phyloP scores from a whole-genome alignment of 73 alveolate species.

The Paramecium sonneborni region DNA sequence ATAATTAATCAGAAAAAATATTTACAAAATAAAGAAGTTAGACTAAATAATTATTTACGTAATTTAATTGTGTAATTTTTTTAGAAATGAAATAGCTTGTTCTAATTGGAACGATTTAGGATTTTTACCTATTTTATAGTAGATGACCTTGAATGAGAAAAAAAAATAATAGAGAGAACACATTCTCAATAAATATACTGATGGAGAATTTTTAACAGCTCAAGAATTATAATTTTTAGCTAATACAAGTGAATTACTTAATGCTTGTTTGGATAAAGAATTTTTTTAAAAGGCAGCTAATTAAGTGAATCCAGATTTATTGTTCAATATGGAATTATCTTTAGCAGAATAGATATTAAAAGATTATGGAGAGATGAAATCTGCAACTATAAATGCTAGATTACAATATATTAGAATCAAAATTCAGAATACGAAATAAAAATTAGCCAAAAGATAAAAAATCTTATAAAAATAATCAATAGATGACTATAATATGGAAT shows the following conservation, averaged over 20 bases:
- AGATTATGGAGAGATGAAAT: slow-evolving; percentile 60
- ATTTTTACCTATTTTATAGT: slow-evolving; percentile 56
- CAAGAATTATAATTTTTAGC: slow-evolving; percentile 65
- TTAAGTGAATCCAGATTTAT: slow-evolving; percentile 13
- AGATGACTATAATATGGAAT: slow-evolving; percentile 38
- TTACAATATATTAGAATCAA: slow-evolving; percentile 4
- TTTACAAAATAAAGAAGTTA: slow-evolving; percentile 54
- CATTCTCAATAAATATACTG: slow-evolving; percentile 51
- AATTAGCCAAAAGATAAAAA: background rate
- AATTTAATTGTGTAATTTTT: background rate
- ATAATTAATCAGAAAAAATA: background rate
- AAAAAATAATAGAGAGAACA: slow-evolving; percentile 61
- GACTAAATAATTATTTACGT: slow-evolving; percentile 57
- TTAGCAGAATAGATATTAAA: slow-evolving; percentile 58
- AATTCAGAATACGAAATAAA: slow-evolving; percentile 42
- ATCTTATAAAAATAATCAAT: background rate
- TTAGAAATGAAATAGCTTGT: slow-evolving; percentile 53
- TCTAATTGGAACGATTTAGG: slow-evolving; percentile 67
- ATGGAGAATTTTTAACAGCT: slow-evolving; percentile 64
- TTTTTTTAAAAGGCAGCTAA: slow-evolving; percentile 61
- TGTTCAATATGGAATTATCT: slow-evolving; percentile 54
- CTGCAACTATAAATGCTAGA: slow-evolving; percentile 52
- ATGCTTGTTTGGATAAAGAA: slow-evolving; percentile 66
- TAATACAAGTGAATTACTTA: slow-evolving; percentile 63
- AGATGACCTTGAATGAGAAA: slow-evolving; percentile 39